Percentiles rank a stretch among this genome's conserved stretches.
Evolutionary conservation across 371 early-diverging fungal species (phyloP).

Genomic region (Rhizopus arrhizus): DNA sequence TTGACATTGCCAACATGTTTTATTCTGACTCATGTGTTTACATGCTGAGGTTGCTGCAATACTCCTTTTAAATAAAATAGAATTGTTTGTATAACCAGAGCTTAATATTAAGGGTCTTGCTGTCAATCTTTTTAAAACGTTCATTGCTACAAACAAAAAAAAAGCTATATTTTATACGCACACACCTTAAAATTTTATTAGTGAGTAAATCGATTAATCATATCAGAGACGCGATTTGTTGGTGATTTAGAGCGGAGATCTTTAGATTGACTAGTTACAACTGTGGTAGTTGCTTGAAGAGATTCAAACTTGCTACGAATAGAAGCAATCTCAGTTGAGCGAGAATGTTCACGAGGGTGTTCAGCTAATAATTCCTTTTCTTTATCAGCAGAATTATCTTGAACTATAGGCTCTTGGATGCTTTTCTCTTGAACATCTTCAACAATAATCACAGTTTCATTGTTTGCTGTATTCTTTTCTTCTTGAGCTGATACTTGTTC

Average conservation of each 20-base stretch:
- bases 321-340: slow-evolving; percentile 37
- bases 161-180: background rate
- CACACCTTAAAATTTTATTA: slow-evolving; percentile 8
- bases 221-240: slow-evolving; percentile 40
- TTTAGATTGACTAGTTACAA: slow-evolving; percentile 19
- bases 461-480: background rate
- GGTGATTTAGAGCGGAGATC: slow-evolving; percentile 41
- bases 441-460: slow-evolving; percentile 1
- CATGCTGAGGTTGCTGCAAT: background rate
- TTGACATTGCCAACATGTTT: slow-evolving; percentile 57
- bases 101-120: slow-evolving; percentile 7
- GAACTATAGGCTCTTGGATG: slow-evolving; percentile 26
- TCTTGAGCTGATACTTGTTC: background rate
- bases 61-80: background rate
- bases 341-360: slow-evolving; percentile 4
- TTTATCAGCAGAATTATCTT: slow-evolving; percentile 14
- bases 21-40: slow-evolving; percentile 19
- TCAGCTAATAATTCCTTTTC: too few species aligned
- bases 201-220: slow-evolving; percentile 41
- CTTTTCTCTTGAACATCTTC: slow-evolving; percentile 11
- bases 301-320: slow-evolving; percentile 42
- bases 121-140: slow-evolving; percentile 1
- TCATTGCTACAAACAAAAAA: slow-evolving; percentile 4
- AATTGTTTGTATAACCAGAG: background rate
- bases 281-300: slow-evolving; percentile 11